Conservation (phyloP, 495 filamentous ascomycete species). For the Penicillium maclennaniae region DNA sequence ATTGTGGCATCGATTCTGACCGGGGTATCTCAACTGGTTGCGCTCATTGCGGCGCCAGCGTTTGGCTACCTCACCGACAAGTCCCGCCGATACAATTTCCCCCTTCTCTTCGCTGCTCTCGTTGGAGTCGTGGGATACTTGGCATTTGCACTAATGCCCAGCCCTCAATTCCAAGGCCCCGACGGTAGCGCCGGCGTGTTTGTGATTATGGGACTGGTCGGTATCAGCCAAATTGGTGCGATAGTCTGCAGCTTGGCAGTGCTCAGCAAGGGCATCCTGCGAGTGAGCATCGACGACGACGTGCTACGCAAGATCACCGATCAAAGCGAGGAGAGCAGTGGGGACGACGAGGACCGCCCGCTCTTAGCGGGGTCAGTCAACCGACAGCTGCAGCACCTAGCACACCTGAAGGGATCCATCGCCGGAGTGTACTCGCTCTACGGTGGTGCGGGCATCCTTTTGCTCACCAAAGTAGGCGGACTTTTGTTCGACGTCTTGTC, state of each 20-base stretch:
- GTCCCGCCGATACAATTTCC: conserved; percentile 60
- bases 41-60: conserved; percentile 75
- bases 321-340: conserved; percentile 10
- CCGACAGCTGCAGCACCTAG: conserved; percentile 27
- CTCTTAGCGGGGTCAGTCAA: conserved; percentile 23
- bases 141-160: conserved; percentile 62
- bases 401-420: conserved; percentile 82
- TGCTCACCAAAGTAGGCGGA: conserved; percentile 91
- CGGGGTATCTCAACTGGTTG: conserved; percentile 81
- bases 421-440: conserved; percentile 89
- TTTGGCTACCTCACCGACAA: conserved; percentile 77
- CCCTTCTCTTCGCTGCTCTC: conserved; percentile 65
- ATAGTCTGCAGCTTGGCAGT: conserved; percentile 91
- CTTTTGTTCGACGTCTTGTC: conserved; percentile 70
- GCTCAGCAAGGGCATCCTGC: conserved; percentile 71
- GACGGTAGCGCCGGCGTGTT: conserved; percentile 65
- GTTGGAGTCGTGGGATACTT: conserved; percentile 74
- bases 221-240: conserved; percentile 87
- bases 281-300: conserved; percentile 37
- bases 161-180: conserved; percentile 58
- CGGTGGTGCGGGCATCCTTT: conserved; percentile 85
- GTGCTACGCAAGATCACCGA: conserved; percentile 18
- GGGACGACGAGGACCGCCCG: conserved; percentile 31
- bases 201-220: conserved; percentile 71
- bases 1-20: conserved; percentile 78